These are phyloP conservation scores for Solanum corneliomulleri DNA, from an alignment of 257 asterid species.

Conservation along the genomic window DNA sequence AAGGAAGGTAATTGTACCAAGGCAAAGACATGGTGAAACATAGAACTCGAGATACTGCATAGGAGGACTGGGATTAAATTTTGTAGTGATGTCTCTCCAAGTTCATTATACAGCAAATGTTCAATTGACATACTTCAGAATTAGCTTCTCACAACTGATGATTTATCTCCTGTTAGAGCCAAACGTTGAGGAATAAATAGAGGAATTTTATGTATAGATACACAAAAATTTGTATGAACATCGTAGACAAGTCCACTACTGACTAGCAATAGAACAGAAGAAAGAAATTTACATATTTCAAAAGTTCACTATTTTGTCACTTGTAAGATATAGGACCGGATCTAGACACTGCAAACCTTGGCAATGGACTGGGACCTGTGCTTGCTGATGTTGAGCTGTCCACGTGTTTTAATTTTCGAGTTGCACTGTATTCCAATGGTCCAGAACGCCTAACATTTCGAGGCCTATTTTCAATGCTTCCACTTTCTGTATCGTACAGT, in stretches of 20 bases:
- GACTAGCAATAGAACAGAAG: neutral
- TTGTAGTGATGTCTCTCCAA: neutral
- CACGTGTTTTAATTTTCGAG: constrained; percentile 46
- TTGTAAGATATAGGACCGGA: constrained; percentile 87
- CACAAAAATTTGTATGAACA: constrained; percentile 1
- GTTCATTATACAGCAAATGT: neutral
- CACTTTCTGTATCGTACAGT: constrained; percentile 34
- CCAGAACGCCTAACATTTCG: constrained; percentile 75
- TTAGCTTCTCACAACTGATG: neutral
- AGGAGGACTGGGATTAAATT: neutral
- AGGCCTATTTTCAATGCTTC: constrained; percentile 29
- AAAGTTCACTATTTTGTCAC: constrained; percentile 7
- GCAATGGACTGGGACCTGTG: constrained; percentile 90
- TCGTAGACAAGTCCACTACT: neutral
- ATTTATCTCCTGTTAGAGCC: neutral
- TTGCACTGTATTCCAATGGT: constrained; percentile 72
- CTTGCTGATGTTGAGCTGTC: constrained; percentile 83
- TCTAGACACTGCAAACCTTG: constrained; percentile 88
- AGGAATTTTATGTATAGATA: neutral
- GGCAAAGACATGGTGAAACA: neutral
- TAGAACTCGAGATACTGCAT: neutral
- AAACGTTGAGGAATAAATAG: neutral
- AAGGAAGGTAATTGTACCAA: neutral
- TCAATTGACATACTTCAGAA: neutral
- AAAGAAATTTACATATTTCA: constrained; percentile 22